Evolutionary conservation across 257 asterid genomes (phyloP), one percentile per base, ranked within the genome.

Genomic region (Ajuga chamaepitys): DNA sequence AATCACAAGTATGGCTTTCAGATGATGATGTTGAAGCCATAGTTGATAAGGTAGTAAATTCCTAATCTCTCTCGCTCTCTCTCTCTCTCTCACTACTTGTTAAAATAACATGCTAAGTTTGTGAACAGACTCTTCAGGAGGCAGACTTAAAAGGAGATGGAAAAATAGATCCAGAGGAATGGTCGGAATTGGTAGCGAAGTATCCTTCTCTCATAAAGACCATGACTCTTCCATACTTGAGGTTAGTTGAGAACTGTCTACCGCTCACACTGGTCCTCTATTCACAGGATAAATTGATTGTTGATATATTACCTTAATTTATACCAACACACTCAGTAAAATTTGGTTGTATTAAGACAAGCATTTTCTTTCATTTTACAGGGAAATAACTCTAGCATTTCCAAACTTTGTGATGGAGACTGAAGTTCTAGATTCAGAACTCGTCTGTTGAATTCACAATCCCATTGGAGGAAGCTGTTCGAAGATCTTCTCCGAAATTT

Each of bases 181-280:
- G 99, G 99, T 76, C 80, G 67, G 83, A 87, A 16, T 74, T 89
- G 70, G 99, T 83, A 20, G 80, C 84, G 1, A 90, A 74, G 77
- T 74, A 84, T 69, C 97, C 97, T 4, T 86, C 99, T 66, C 95
- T 93, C 55, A 73, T 86, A 58, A 87, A 81, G 84, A 93, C 89
- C 73, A 86, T 89, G 89, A 93, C 97, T 55, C 92, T 93, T 70
- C 95, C 97, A 9, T 76, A 83, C 75, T 82, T 93, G 54, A 87
- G 86, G 99, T 89, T 59, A 71, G 87, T 73, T 66, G 5, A 35
- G 17, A n/a, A 30, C 34, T 46, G 11, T 45, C 63, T 26, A 38
- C 42, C 2, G 28, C 21, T 17, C 59, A n/a, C 35, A 34, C 7
- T 16, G 52, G 22, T 53, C 53, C 7, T 2, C n/a, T 38, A 9